phyloP scores from a whole-genome alignment of 2,329 filamentous ascomycete genomes.

The Trichoderma sp. region DNA sequence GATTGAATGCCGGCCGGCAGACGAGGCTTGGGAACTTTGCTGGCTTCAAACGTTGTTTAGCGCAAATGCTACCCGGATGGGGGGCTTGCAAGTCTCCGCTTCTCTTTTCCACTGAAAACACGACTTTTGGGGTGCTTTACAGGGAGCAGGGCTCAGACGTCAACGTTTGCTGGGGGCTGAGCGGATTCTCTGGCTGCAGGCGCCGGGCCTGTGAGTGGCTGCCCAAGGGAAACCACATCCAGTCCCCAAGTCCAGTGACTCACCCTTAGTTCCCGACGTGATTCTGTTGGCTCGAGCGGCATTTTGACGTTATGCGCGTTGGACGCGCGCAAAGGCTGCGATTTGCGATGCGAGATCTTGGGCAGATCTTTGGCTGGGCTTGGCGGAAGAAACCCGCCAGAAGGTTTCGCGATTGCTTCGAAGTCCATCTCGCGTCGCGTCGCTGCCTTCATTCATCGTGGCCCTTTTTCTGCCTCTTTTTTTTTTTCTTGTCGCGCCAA shows the following conservation, averaged over 20 bases:
- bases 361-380: not conserved
- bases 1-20: not conserved
- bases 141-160: not conserved
- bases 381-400: not conserved
- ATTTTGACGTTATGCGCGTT: not conserved
- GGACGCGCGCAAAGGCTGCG: not conserved
- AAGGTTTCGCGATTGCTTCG: not conserved
- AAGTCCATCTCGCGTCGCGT: not conserved
- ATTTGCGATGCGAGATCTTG: not conserved
- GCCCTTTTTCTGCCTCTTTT: too few species aligned
- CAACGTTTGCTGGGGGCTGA: constrained; percentile 27
- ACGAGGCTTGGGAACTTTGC: not conserved
- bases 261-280: constrained; percentile 32
- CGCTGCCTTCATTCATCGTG: not conserved
- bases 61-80: not conserved
- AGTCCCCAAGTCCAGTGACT: constrained; percentile 32
- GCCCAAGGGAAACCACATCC: constrained; percentile 22
- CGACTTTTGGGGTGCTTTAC: not conserved
- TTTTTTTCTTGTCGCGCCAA: constrained; percentile 1
- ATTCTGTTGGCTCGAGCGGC: not conserved
- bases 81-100: not conserved
- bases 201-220: constrained; percentile 37
- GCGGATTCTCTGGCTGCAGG: constrained; percentile 34
- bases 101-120: too few species aligned
- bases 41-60: too few species aligned